A percentile compares a stretch with the other conserved stretches of the same genome.
phyloP scores from a whole-genome alignment of 1,284 basidiomycete species.

The Malassezia brasiliensis region DNA sequence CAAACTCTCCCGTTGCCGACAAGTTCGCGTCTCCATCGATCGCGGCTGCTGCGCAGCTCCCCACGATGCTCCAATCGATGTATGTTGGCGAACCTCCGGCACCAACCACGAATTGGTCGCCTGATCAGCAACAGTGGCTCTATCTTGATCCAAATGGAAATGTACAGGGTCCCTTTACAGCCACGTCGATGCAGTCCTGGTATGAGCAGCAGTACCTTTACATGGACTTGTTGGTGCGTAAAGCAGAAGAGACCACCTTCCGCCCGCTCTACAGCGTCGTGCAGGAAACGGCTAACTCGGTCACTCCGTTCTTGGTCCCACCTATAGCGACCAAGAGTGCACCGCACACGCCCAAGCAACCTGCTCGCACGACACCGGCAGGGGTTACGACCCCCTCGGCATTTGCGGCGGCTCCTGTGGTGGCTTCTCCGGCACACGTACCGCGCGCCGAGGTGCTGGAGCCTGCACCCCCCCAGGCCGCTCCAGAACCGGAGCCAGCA shows the following conservation, averaged over 20 bases:
- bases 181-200: constrained; percentile 91
- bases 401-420: neutral
- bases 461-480: too few relatives aligned
- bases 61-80: neutral
- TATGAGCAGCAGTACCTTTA: constrained; percentile 81
- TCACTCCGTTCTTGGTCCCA: constrained; percentile 48
- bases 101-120: constrained; percentile 35
- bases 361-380: too few relatives aligned
- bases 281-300: constrained; percentile 39
- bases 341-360: neutral
- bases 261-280: constrained; percentile 47
- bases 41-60: neutral
- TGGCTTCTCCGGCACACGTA: too few relatives aligned
- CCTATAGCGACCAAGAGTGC: constrained; percentile 7
- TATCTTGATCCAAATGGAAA: constrained; percentile 83
- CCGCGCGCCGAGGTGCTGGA: too few relatives aligned
- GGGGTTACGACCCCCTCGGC: neutral
- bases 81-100: neutral
- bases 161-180: constrained; percentile 87
- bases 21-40: neutral
- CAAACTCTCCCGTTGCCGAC: neutral
- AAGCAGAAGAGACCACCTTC: constrained; percentile 51
- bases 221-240: constrained; percentile 72
- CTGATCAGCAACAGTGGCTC: constrained; percentile 71
- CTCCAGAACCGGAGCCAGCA: too few relatives aligned